phyloP scores from a whole-genome alignment of 2,329 filamentous ascomycete genomes.

The Colletotrichum lentis region DNA sequence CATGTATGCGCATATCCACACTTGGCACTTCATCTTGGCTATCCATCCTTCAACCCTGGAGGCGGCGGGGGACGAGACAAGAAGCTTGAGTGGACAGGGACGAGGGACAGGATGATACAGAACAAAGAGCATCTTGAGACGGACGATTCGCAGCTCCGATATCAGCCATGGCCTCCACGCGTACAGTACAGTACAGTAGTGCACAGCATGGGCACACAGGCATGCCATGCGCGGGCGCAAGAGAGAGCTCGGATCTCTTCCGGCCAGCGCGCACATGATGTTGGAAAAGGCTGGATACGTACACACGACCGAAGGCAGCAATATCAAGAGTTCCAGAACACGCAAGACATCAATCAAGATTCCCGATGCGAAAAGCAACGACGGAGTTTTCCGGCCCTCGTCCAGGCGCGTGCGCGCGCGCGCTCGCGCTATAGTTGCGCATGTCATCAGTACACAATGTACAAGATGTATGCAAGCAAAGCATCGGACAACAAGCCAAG shows the following conservation, averaged over 20 bases:
- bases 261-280: not conserved
- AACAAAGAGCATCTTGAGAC: no score
- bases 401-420: no score
- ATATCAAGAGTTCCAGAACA: not conserved
- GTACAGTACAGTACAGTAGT: no score
- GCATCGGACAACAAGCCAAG: no score
- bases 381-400: slow-evolving; percentile 17
- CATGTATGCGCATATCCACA: slow-evolving; percentile 9
- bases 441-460: not conserved
- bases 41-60: slow-evolving; percentile 9
- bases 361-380: slow-evolving; percentile 1
- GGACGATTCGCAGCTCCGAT: no score
- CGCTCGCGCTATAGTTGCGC: not conserved
- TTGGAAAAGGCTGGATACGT: not conserved
- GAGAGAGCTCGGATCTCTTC: not conserved
- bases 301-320: not conserved
- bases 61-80: not conserved
- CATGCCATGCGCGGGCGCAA: not conserved
- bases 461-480: no score
- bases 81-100: no score
- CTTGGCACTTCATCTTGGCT: slow-evolving; percentile 2
- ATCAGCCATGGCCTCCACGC: not conserved
- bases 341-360: not conserved
- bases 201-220: not conserved
- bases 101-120: slow-evolving; percentile 3